phyloP scores from a whole-genome alignment of 2,329 filamentous ascomycete species.

The Chaetomium sp. region DNA sequence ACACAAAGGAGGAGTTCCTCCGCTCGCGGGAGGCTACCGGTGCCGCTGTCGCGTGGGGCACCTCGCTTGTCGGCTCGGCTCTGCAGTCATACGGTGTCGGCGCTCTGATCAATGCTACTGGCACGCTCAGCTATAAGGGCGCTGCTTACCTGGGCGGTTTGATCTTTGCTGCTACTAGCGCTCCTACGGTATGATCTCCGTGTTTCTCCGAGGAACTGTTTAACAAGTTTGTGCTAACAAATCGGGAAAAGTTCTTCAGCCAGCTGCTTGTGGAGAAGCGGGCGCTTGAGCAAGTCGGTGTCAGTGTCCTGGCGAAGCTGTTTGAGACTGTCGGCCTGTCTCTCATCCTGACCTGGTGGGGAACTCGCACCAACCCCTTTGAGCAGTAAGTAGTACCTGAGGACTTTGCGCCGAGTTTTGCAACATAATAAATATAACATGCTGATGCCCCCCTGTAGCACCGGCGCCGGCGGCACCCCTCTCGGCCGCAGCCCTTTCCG shows the following conservation, averaged over 20 bases:
- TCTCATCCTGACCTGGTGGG: conserved; percentile 95
- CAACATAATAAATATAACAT: background rate
- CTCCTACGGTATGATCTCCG: conserved; percentile 65
- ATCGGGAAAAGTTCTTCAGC: conserved; percentile 61
- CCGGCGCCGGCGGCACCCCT: conserved; percentile 21
- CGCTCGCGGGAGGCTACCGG: conserved; percentile 86
- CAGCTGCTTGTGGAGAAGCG: conserved; percentile 89
- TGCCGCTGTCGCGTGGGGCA: conserved; percentile 84
- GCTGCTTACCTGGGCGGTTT: conserved; percentile 86
- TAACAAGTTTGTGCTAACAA: background rate
- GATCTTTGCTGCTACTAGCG: conserved; percentile 86
- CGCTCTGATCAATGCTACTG: conserved; percentile 88
- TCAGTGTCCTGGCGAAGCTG: conserved; percentile 75
- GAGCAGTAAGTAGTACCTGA: conserved; percentile 48
- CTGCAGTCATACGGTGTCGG: conserved; percentile 86
- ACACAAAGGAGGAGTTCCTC: conserved; percentile 95
- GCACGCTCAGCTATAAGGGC: conserved; percentile 93
- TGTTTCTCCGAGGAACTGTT: background rate
- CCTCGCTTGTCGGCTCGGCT: conserved; percentile 79
- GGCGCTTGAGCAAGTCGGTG: conserved; percentile 80
- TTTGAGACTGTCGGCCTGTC: conserved; percentile 91
- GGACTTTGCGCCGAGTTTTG: background rate
- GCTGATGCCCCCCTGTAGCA: conserved; percentile 14
- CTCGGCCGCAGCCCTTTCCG: conserved; percentile 24
- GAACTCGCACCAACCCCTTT: conserved; percentile 89